Base-by-base conservation (phyloP, 2,329 filamentous ascomycete genomes). In the Trichoderma endophyticum region DNA sequence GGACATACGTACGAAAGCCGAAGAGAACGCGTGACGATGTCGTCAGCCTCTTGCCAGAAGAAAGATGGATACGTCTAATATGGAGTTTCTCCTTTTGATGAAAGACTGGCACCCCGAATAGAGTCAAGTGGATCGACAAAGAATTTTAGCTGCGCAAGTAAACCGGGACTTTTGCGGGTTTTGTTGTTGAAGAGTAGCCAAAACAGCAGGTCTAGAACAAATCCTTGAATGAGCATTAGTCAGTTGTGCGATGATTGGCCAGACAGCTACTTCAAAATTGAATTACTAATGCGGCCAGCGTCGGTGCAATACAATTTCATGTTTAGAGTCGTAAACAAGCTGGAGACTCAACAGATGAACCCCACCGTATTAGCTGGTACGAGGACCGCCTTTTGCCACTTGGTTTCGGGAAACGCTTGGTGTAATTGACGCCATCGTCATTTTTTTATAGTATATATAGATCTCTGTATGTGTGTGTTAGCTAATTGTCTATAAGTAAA, bases 181-280 rank as follows among this genome's bases (percentile, higher is more conserved):
- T 21, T 54, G 11, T 0, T 24, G 48, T 24, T 54, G n/a, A 14
- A 6, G 57, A 28, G 7, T 26, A 43, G 7, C 36, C 14, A 64
- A 64, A 64, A 48, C 61, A 64, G 61, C 61, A 48, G 61, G 61
- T 64, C 61, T 64, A 64, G 61, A 64, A 64, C 61, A 18, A 64
- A 43, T 43, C 39, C 15, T 43, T 43, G 39, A 43, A 43, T 43
- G 26, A 30, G 18, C 61, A 64, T 64, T 64, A 64, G 61, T 64
- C 61, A 64, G 26, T 48, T 64, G 7, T n/a, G 6, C 36, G 18
- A 51, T 64, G 61, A 64, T 64, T 64, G 61, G 61, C 36, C 6
- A 4, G 24, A 51, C 6, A 8, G 26, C 12, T 6, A 63, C 36
- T 30, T 21, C 21, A 15, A 11, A 48, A 18, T 18, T 21, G 26